Base-by-base conservation (phyloP, 2,329 filamentous ascomycete species). In the Graphium sp. region DNA sequence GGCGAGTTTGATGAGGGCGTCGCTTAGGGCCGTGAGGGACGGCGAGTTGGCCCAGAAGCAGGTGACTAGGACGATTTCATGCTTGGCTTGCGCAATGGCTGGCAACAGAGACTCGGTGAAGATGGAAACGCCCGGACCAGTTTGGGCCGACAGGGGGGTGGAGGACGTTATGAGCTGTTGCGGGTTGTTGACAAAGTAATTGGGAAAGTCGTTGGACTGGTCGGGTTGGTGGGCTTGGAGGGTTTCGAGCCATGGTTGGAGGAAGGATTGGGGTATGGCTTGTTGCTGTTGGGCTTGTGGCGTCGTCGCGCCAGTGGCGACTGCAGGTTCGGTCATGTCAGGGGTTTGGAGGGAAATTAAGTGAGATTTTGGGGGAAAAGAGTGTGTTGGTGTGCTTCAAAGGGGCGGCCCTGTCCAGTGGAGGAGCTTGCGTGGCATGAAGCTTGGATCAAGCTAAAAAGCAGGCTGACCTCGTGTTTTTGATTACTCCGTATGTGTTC, bases 31-130 rank as follows among this genome's bases (percentile, higher is more conserved):
- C 4, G 62, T 52, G 12, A 74, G 56, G 0, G 71, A 74, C 2
- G 60, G 49, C 0, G 79, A 85, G 0, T 56, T 54, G 0, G 80
- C 73, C 79, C 80, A 85, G 50, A 85, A 89, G 48, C 81, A 87
- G 7, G 81, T 87, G 6, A 84, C 76, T 23, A 89, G 60, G 33
- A 84, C 67, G 17, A 85, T 55, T 40, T 83, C 79, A 26, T 60
- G 51, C 20, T 62, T 55, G 3, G 79, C 73, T 1, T 52, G 44
- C 5, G 66, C 50, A 4, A 85, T 61, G 7, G 71, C 66, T 2
- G 76, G 69, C 1, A 75, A 50, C 6, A 83, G 55, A 4, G 56
- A 51, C 22, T 56, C 51, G 0, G 58, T 56, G 39, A 62, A 72
- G 18, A 75, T 59, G 5, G 60, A 62, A 12, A 60, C 53, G 5